Base-by-base conservation (phyloP, 2,329 filamentous ascomycete genomes). In the Teratosphaeria viscida region DNA sequence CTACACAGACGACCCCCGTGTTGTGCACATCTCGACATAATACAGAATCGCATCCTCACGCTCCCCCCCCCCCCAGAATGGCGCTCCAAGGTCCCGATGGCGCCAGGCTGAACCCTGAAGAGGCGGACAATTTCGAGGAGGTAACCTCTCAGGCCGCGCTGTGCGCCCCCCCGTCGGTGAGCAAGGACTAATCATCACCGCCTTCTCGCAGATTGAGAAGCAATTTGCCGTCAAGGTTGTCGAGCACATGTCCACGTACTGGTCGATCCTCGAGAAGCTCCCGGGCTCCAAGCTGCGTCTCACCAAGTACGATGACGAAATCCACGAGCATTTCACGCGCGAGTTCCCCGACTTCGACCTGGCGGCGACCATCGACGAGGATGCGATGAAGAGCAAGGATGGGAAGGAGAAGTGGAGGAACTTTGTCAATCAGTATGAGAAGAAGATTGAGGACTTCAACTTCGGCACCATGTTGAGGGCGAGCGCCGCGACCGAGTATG, bases 171-270 rank as follows among this genome's bases (percentile, higher is more conserved):
- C 29, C 29, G 29, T 32, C 29, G 4, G 29, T 23, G 12, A 54
- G 27, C 27, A 54, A 32, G 53, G 5, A 54, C 53, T 32, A 54
- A 32, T 32, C 19, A 32, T 1, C 7, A 32, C 3, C 7, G 12
- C 19, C 19, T 19, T 19, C 12, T 26, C 14, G 53, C 23, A 56
- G 89, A 96, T 99, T 74, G 94, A 99, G 83, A 96, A 96, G 82
- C 94, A 97, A 76, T 99, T 99, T 71, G 94, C 94, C 34, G 94
- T 99, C 69, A 97, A 97, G 81, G 92, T 88, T 57, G 94, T 97
- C 43, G 89, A 96, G 76, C 94, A 99, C 76, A 90, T 99, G 82
- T 84, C 90, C 71, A 96, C 92, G 55, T 97, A 99, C 82, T 99
- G 92, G 92, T 81, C 86, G 57, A 92, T 99, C 72, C 88, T 99